Evolutionary conservation across 2,329 filamentous ascomycete species (phyloP).

Genomic region (Beauveria sp.): DNA sequence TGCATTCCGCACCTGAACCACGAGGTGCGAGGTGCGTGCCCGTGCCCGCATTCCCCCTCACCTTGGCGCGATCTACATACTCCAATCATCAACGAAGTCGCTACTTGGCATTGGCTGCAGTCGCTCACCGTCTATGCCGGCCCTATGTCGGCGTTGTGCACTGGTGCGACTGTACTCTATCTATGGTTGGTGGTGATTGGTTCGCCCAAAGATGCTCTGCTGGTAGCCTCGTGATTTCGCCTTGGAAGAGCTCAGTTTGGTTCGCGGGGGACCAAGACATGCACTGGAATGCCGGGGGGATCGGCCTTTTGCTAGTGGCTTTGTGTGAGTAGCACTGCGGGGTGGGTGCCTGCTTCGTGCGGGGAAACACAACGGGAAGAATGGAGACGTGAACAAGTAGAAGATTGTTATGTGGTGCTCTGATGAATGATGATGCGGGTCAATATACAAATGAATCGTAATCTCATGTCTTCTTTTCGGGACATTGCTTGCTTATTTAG

Average conservation of each 20-base stretch:
- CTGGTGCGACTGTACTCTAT: background rate
- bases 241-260: background rate
- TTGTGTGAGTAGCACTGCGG: background rate
- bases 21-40: background rate
- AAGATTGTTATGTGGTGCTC: background rate
- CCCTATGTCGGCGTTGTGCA: constrained; percentile 9
- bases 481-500: too few species aligned
- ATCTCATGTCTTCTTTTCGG: too few species aligned
- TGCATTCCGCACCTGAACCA: too few species aligned
- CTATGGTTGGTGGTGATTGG: constrained; percentile 3
- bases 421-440: too few species aligned
- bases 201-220: background rate
- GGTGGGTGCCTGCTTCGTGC: background rate
- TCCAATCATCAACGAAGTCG: background rate
- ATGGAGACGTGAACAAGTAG: too few species aligned
- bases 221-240: background rate
- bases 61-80: background rate
- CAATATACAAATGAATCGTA: too few species aligned
- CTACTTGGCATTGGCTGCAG: background rate
- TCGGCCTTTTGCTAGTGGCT: background rate
- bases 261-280: background rate
- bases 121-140: constrained; percentile 6
- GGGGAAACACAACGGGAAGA: background rate
- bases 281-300: background rate
- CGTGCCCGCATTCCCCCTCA: background rate